Conservation (phyloP, 2,329 filamentous ascomycete species). For the Fusarium oxysporum region DNA sequence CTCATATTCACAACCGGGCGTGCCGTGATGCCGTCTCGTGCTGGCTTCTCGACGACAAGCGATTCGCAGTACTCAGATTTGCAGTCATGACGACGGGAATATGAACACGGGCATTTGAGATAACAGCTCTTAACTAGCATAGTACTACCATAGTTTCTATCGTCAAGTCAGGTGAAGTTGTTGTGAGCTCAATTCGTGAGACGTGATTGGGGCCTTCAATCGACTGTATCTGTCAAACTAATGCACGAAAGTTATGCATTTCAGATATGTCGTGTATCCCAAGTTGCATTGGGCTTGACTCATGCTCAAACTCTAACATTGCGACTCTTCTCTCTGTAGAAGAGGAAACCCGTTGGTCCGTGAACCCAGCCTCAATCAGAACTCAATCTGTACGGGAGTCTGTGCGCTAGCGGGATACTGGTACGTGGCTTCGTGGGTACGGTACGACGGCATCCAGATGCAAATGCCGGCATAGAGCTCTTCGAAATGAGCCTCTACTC, state of each 20-base stretch:
- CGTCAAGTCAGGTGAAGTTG: neutral
- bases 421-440: neutral
- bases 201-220: neutral
- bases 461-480: neutral
- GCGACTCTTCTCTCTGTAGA: neutral
- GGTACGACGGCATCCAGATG: neutral
- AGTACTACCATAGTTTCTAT: neutral
- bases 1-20: fast-evolving
- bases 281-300: neutral
- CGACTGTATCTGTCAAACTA: neutral
- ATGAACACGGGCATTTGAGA: neutral
- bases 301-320: neutral
- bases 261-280: neutral
- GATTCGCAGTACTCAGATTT: too few relatives aligned
- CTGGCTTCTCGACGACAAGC: fast-evolving
- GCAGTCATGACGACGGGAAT: neutral
- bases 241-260: neutral
- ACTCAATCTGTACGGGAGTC: neutral
- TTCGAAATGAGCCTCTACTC: neutral
- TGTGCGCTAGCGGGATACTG: neutral
- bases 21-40: too few relatives aligned
- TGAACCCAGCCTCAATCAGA: neutral
- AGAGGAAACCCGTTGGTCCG: neutral
- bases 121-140: too few relatives aligned
- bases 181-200: neutral